These are phyloP conservation scores for Paxillus ammoniavirescens DNA, from an alignment of 768 basidiomycete genomes.

Conservation along the genomic window DNA sequence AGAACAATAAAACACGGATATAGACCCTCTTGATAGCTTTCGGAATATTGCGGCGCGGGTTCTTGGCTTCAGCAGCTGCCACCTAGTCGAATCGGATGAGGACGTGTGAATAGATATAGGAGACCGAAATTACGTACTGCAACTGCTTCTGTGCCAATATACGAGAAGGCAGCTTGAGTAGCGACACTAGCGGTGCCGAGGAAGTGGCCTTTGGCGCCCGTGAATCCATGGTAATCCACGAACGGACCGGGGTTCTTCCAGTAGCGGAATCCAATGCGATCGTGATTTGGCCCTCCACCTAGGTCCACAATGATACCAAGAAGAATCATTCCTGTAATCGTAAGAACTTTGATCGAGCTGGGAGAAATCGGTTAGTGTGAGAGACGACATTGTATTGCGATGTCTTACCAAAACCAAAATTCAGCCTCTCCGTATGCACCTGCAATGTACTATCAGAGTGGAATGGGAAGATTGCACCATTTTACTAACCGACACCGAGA, in stretches of 20 bases:
- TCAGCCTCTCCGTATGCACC: constrained; percentile 48
- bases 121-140: constrained; percentile 29
- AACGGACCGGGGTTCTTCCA: constrained; percentile 60
- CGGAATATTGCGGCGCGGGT: constrained; percentile 45
- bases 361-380: not conserved
- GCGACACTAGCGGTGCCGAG: constrained; percentile 50
- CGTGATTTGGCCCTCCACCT: constrained; percentile 54
- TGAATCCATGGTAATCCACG: constrained; percentile 37
- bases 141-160: constrained; percentile 55
- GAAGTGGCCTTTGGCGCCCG: constrained; percentile 51
- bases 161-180: constrained; percentile 60
- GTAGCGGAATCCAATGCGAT: constrained; percentile 48
- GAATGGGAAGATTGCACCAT: rapidly evolving
- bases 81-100: constrained; percentile 24
- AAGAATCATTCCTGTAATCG: constrained; percentile 44
- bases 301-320: constrained; percentile 48
- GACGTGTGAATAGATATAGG: not conserved
- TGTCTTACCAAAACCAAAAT: constrained; percentile 43
- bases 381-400: not conserved
- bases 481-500: constrained; percentile 37
- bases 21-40: constrained; percentile 46
- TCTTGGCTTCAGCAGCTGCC: constrained; percentile 49
- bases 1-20: constrained; percentile 37
- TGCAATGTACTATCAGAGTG: not conserved
- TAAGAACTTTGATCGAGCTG: constrained; percentile 52